Conservation (phyloP, 345 rosid genomes). For the Eucalyptus viminalis region DNA sequence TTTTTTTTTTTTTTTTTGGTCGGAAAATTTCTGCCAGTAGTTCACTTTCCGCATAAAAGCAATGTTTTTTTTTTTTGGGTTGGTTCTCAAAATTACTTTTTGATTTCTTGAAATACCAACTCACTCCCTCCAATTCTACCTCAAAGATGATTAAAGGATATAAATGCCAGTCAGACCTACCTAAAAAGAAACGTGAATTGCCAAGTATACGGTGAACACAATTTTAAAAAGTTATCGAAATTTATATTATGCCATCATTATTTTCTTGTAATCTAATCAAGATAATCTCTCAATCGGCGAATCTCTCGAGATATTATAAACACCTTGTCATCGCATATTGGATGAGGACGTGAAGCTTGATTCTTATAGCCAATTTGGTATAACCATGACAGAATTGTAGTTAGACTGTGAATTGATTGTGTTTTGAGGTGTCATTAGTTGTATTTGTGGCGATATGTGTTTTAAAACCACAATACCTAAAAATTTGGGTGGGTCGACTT, state of each 20-base stretch:
- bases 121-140: not conserved
- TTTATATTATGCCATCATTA: fast-evolving
- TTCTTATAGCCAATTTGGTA: not conserved
- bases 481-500: not conserved
- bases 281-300: fast-evolving
- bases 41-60: not conserved
- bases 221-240: not conserved
- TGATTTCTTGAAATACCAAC: not conserved
- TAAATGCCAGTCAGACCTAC: not conserved
- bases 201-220: not conserved
- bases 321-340: fast-evolving
- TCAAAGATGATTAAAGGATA: not conserved
- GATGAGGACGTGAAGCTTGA: not conserved
- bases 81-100: not conserved
- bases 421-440: not conserved
- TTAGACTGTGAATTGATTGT: fast-evolving
- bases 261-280: not conserved
- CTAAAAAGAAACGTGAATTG: not conserved
- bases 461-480: not conserved
- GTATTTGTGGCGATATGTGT: not conserved
- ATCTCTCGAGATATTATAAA: not conserved
- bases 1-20: no score
- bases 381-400: fast-evolving
- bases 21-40: not conserved
- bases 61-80: not conserved